Conservation (phyloP, 805 yeast genomes). For the Barnettozyma siamensis region DNA sequence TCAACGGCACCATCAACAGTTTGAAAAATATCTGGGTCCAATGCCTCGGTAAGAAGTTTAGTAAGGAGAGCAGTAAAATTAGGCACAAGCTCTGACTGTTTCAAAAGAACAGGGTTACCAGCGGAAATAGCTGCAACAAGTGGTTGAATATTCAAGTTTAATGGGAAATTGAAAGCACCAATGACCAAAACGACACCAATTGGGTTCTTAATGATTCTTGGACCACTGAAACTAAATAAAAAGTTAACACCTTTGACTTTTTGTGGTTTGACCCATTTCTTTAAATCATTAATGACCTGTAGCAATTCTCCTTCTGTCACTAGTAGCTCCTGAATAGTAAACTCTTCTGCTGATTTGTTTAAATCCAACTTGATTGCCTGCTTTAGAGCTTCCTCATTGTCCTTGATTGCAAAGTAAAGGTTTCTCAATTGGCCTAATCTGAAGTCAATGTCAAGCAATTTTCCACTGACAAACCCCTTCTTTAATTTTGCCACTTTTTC, state of each 20-base stretch:
- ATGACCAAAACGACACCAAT: conserved; percentile 69
- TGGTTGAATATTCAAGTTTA: conserved; percentile 57
- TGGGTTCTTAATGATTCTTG: conserved; percentile 29
- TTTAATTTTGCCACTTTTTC: conserved; percentile 5
- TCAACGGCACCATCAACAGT: conserved; percentile 70
- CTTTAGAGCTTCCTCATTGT: conserved; percentile 47
- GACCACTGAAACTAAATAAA: conserved; percentile 15
- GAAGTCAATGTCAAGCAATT: conserved; percentile 44
- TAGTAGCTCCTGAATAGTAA: conserved; percentile 51
- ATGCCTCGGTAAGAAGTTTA: conserved; percentile 44
- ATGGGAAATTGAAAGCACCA: conserved; percentile 79
- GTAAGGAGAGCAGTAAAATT: conserved; percentile 51
- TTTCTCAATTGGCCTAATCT: conserved; percentile 62
- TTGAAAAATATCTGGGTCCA: conserved; percentile 50
- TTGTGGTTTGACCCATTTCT: conserved; percentile 55
- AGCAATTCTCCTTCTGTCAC: conserved; percentile 49
- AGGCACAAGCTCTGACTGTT: conserved; percentile 58
- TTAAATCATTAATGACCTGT: conserved; percentile 52
- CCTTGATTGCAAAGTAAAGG: conserved; percentile 57
- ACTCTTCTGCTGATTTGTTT: conserved; percentile 58
- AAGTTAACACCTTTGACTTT: conserved; percentile 15
- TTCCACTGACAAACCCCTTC: conserved; percentile 34
- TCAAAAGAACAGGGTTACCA: conserved; percentile 65
- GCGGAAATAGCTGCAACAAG: conserved; percentile 76
- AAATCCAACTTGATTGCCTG: conserved; percentile 64